Base-by-base conservation (phyloP, 140 eudicot species). In the Flaveria floridana region DNA sequence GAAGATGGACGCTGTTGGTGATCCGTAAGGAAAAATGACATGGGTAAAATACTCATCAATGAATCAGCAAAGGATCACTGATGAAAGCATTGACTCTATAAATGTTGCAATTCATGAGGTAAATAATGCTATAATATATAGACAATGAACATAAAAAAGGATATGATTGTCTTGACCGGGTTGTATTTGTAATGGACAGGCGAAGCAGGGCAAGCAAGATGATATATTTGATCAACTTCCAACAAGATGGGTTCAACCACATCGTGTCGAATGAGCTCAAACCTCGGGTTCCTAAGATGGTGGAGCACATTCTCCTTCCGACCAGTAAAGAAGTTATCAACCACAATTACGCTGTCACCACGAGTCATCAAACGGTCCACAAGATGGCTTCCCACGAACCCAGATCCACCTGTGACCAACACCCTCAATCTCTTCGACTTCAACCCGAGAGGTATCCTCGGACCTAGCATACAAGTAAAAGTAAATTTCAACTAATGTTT, bases 81-180 rank as follows among this genome's bases (percentile, higher is more conserved):
- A 42, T 10, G 7, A 8, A 42, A 7, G 48, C 48, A 42, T 42
- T 0, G 48, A 8, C 48, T 1, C 11, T 1, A 42, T 6, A 42
- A 10, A 7, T 13, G 10, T 42, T 42, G 48, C 48, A 42, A 42
- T 1, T 42, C 48, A 42, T 42, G 2, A 42, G 48, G 48, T 9
- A 7, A 0, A 42, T 42, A 23, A 23, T 23, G 1, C 25, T 23
- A 23, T 23, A 23, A 23, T 42, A 42, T 42, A 13, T 42, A 42
- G 10, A 14, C 65, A 21, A 9, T 58, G 5, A 77, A 67, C 46
- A 39, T 34, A 6, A 34, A 63, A 70, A 87, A 89, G 95, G 96
- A 90, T 90, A 90, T 90, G 77, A 90, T 90, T 0, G 96, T 90
- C 86, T 90, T 90, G 84, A 90, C 86, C 0, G 95, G 96, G 81